Evolutionary conservation across 2,329 filamentous ascomycete genomes (phyloP).

Genomic region (Clarireedia sp.): DNA sequence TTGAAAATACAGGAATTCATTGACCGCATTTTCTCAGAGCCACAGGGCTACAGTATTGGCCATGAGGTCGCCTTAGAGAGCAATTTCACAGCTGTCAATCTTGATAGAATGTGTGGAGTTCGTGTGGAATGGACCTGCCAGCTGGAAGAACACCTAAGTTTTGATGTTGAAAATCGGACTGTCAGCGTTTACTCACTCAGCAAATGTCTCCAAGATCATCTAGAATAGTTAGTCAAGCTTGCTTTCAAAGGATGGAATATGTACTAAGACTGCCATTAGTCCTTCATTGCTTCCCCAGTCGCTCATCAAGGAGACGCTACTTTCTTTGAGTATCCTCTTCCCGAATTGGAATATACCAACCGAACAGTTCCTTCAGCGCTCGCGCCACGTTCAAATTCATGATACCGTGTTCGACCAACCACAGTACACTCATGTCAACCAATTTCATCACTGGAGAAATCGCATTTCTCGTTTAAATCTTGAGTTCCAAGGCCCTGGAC

Average conservation of each 20-base stretch:
- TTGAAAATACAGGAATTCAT: not conserved
- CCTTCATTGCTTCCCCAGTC: not conserved
- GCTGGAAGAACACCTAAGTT: not conserved
- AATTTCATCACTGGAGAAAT: not conserved
- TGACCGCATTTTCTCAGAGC: not conserved
- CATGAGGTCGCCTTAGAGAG: not conserved
- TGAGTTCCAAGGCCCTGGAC: not conserved
- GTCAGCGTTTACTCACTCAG: not conserved
- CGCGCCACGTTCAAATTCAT: not conserved
- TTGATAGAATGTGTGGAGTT: not conserved
- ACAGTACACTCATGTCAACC: not conserved
- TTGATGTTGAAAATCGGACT: not conserved
- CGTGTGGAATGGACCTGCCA: not conserved
- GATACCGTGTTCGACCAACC: not conserved
- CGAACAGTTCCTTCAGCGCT: not conserved
- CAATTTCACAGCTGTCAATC: not conserved
- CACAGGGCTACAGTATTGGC: not conserved
- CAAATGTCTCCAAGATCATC: not conserved
- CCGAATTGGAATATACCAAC: not conserved
- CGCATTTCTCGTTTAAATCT: not conserved
- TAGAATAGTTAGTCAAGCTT: not conserved
- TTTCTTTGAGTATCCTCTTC: not conserved
- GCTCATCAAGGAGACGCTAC: not conserved
- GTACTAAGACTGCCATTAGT: not conserved
- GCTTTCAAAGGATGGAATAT: not conserved